phyloP scores from a whole-genome alignment of 2,329 filamentous ascomycete genomes.

The Penicillium freii region DNA sequence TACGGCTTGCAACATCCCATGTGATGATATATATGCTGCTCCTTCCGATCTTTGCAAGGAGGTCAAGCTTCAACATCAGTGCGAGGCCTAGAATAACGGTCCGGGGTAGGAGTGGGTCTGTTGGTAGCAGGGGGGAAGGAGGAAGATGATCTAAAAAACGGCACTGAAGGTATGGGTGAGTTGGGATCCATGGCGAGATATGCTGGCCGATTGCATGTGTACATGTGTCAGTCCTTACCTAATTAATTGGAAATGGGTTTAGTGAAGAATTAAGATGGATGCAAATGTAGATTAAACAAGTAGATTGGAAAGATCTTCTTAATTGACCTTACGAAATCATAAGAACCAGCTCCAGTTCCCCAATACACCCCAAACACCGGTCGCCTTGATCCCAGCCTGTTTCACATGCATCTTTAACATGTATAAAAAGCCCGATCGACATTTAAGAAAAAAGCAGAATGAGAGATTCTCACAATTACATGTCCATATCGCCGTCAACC shows the following conservation, averaged over 20 bases:
- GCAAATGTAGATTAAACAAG: slow-evolving; percentile 2
- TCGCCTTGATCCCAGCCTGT: slow-evolving; percentile 20
- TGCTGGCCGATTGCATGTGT: background rate
- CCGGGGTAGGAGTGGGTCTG: background rate
- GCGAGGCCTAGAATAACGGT: slow-evolving; percentile 24
- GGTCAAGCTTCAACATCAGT: slow-evolving; percentile 32
- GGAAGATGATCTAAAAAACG: no score
- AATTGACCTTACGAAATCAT: slow-evolving; percentile 16
- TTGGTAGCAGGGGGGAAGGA: background rate
- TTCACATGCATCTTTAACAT: slow-evolving; percentile 24
- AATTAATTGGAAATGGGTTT: background rate
- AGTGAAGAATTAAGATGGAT: background rate
- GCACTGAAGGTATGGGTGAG: background rate
- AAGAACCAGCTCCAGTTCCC: slow-evolving; percentile 14
- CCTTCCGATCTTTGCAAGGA: slow-evolving; percentile 36
- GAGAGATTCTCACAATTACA: slow-evolving; percentile 23
- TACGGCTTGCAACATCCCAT: slow-evolving; percentile 38
- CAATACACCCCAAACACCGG: slow-evolving; percentile 28
- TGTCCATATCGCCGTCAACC: slow-evolving; percentile 56
- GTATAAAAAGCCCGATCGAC: slow-evolving; percentile 13
- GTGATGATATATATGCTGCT: slow-evolving; percentile 33
- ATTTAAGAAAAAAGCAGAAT: slow-evolving; percentile 3
- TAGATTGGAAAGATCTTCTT: slow-evolving; percentile 19
- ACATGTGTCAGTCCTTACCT: background rate
- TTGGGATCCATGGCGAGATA: background rate